Evolutionary conservation across 2,329 filamentous ascomycete species (phyloP).

Genomic region (Myriosclerotinia duriaeana): DNA sequence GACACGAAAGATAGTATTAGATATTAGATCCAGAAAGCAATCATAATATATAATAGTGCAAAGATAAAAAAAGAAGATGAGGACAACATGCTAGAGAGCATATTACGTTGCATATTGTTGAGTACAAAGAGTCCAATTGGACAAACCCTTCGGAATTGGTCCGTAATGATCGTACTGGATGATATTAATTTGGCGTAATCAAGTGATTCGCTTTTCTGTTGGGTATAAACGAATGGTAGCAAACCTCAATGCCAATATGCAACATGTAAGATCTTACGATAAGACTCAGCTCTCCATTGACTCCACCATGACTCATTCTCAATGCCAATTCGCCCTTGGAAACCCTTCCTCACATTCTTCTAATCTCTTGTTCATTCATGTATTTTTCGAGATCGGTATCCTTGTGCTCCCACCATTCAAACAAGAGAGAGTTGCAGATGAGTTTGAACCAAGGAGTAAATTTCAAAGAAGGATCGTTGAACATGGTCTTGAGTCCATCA

Average conservation of each 20-base stretch:
- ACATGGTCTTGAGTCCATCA: slow-evolving; percentile 80
- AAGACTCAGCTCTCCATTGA: slow-evolving; percentile 14
- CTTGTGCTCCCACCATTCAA: slow-evolving; percentile 93
- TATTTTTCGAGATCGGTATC: slow-evolving; percentile 81
- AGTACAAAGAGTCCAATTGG: slow-evolving; percentile 7
- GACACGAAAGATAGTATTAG: slow-evolving; percentile 1
- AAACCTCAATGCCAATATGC: slow-evolving; percentile 22
- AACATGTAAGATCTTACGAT: background rate
- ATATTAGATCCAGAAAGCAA: slow-evolving; percentile 8
- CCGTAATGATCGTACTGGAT: slow-evolving; percentile 16
- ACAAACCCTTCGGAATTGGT: background rate
- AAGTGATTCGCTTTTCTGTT: slow-evolving; percentile 23
- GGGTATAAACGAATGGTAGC: slow-evolving; percentile 20
- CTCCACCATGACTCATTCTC: slow-evolving; percentile 16
- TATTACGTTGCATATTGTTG: slow-evolving; percentile 11
- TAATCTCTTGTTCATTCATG: slow-evolving; percentile 80
- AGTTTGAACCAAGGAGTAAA: slow-evolving; percentile 99
- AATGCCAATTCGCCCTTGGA: background rate
- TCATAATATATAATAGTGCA: slow-evolving; percentile 5
- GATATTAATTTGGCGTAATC: slow-evolving; percentile 22
- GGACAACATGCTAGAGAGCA: background rate
- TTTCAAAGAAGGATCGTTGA: slow-evolving; percentile 73
- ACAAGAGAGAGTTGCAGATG: slow-evolving; percentile 96
- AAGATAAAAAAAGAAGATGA: background rate
- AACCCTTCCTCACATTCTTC: slow-evolving; percentile 65